Conservation (phyloP, 768 basidiomycete species). For the Paxillus involutus region DNA sequence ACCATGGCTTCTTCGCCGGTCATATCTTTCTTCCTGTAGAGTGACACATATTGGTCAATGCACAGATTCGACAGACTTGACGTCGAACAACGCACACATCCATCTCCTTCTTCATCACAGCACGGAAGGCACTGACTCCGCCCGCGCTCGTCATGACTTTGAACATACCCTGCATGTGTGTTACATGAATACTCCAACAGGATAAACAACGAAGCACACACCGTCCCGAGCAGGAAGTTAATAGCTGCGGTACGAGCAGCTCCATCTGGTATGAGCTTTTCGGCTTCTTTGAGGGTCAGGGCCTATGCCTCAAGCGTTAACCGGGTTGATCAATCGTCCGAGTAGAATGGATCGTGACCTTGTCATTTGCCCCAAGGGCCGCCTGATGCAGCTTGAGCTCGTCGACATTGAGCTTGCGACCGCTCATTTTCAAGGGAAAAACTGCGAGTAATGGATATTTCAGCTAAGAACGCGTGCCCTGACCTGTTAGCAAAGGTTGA, state of each 20-base stretch:
- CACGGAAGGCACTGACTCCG: constrained; percentile 63
- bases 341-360: constrained; percentile 43
- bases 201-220: constrained; percentile 11
- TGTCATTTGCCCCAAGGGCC: constrained; percentile 47
- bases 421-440: constrained; percentile 41
- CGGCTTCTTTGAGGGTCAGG: constrained; percentile 58
- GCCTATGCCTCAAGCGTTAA: constrained; percentile 30
- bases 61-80: neutral
- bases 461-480: too few relatives aligned
- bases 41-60: constrained; percentile 1
- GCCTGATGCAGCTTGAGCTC: constrained; percentile 65
- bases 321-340: constrained; percentile 9
- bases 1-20: constrained; percentile 85
- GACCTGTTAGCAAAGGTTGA: too few relatives aligned
- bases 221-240: constrained; percentile 72
- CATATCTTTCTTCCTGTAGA: constrained; percentile 72
- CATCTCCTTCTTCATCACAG: constrained; percentile 69
- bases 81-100: constrained; percentile 51
- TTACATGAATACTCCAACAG: neutral
- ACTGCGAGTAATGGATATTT: neutral
- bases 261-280: constrained; percentile 61
- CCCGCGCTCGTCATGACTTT: constrained; percentile 61
- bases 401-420: constrained; percentile 57
- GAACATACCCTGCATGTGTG: constrained; percentile 50
- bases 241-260: constrained; percentile 66